Percentiles rank a stretch among this genome's conserved stretches.
Conservation (phyloP, 345 rosid species). For the Laguncularia racemosa region DNA sequence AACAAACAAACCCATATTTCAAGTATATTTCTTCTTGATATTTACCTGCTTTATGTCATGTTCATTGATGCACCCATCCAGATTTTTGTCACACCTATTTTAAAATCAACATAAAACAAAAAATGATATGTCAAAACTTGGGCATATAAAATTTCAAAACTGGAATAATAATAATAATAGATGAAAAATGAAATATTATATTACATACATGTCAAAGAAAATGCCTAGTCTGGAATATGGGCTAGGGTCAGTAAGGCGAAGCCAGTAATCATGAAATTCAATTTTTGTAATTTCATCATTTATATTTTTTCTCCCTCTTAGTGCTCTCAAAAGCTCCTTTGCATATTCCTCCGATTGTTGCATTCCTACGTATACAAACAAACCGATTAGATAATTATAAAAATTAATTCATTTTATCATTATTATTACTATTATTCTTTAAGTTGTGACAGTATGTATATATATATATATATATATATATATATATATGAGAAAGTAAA, state of each 20-base stretch:
- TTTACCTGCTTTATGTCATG: slow-evolving; percentile 33
- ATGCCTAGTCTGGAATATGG: slow-evolving; percentile 26
- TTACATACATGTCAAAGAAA: slow-evolving; percentile 42
- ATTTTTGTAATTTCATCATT: slow-evolving; percentile 23
- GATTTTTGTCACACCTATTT: slow-evolving; percentile 33
- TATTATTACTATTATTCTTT: neutral
- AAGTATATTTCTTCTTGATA: neutral
- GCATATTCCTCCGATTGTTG: slow-evolving; percentile 30
- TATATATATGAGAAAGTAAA: too few relatives aligned
- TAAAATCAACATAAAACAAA: neutral
- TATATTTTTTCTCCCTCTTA: slow-evolving; percentile 26
- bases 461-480: too few relatives aligned
- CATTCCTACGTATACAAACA: slow-evolving; percentile 20
- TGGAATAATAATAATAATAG: rapidly evolving
- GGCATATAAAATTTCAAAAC: neutral
- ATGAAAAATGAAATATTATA: neutral
- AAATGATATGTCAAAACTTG: neutral
- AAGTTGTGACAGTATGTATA: too few relatives aligned
- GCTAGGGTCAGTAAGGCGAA: slow-evolving; percentile 25
- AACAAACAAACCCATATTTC: neutral
- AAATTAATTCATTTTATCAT: neutral
- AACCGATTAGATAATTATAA: neutral
- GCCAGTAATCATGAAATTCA: slow-evolving; percentile 31
- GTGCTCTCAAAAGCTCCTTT: slow-evolving; percentile 31
- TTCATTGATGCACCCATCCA: slow-evolving; percentile 34